These are phyloP conservation scores for Penicillium verrucosum DNA, from an alignment of 2,329 filamentous ascomycete species.

Conservation along the genomic window DNA sequence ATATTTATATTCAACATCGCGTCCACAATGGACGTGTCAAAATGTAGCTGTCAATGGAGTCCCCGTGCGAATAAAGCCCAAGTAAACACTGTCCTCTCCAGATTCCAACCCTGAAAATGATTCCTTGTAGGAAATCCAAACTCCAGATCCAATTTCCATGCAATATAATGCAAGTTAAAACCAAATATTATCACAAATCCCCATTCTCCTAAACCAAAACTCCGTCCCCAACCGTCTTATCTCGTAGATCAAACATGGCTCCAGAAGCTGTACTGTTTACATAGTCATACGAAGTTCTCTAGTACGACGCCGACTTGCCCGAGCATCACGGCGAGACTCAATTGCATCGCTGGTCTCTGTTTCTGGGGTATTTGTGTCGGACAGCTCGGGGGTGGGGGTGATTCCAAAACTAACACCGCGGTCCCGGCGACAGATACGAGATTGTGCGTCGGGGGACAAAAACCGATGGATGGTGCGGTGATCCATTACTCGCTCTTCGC, in stretches of 20 bases:
- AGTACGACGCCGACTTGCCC: conserved; percentile 34
- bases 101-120: conserved; percentile 9
- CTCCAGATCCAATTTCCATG: conserved; percentile 12
- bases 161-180: conserved; percentile 11
- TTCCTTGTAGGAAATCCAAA: conserved; percentile 2
- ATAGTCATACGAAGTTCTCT: conserved; percentile 37
- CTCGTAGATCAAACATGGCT: conserved; percentile 2
- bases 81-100: neutral
- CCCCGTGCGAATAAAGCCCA: conserved; percentile 1
- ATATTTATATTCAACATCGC: neutral
- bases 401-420: conserved; percentile 37
- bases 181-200: conserved; percentile 12
- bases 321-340: conserved; percentile 36
- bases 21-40: neutral
- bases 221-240: neutral
- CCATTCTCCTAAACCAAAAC: neutral
- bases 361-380: conserved; percentile 36
- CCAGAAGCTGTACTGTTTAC: conserved; percentile 19
- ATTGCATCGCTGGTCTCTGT: conserved; percentile 37
- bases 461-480: conserved; percentile 87
- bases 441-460: conserved; percentile 67
- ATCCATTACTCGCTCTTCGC: conserved; percentile 67
- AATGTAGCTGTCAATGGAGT: neutral
- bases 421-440: conserved; percentile 35
- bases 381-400: conserved; percentile 39